These are phyloP conservation scores for Penicillium ochrochloron DNA, from an alignment of 495 filamentous ascomycete species.

Conservation along the genomic window DNA sequence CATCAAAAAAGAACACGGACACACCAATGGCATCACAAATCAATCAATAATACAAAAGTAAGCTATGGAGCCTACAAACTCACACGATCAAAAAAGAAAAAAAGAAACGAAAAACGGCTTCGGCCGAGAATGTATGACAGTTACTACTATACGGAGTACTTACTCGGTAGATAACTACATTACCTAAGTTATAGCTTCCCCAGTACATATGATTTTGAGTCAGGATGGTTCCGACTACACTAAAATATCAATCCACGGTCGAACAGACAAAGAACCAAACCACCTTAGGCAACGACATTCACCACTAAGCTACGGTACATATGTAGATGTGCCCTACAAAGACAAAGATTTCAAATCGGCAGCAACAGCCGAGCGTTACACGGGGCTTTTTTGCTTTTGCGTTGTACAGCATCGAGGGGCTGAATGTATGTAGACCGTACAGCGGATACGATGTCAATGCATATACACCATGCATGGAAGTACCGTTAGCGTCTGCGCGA, in stretches of 20 bases:
- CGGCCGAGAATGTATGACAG: conserved; percentile 6
- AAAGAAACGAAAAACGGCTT: neutral
- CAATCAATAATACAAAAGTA: neutral
- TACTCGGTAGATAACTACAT: no score
- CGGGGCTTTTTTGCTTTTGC: conserved; percentile 1
- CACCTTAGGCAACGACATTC: neutral
- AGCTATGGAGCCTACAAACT: neutral
- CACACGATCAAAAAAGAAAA: neutral
- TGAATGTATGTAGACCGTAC: neutral
- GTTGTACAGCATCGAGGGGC: neutral
- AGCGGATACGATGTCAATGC: neutral
- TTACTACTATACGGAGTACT: neutral
- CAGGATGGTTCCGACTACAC: neutral
- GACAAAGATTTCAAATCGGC: neutral
- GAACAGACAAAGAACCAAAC: neutral
- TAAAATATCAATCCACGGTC: neutral
- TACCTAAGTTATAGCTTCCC: neutral
- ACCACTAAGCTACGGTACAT: neutral
- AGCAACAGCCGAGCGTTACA: conserved; percentile 1
- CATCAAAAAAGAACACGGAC: neutral
- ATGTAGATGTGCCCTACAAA: neutral
- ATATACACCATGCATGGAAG: neutral
- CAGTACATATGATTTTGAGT: neutral
- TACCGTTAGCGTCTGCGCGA: neutral
- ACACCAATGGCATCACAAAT: neutral